A percentile compares a stretch with the other conserved stretches of the same genome.
phyloP scores from a whole-genome alignment of 2,329 filamentous ascomycete species.

The Ophiosphaerella narmari region DNA sequence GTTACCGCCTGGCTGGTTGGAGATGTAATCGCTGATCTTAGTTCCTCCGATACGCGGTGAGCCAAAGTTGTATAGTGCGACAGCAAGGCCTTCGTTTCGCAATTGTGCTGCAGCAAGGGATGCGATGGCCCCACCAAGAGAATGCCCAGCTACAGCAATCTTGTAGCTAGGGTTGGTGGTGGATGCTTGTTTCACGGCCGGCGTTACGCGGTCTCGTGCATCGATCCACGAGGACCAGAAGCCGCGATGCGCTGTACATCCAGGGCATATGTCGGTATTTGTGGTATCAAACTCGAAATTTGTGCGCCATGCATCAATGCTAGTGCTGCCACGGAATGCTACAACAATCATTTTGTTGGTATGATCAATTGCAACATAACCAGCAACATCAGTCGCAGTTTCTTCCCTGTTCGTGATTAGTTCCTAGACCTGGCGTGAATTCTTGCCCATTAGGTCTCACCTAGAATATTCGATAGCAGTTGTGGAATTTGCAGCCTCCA shows the following conservation, averaged over 20 bases:
- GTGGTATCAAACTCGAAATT: conserved; percentile 54
- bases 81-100: conserved; percentile 27
- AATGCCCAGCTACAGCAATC: conserved; percentile 68
- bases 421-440: background rate
- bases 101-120: conserved; percentile 62
- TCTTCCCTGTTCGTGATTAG: conserved; percentile 15
- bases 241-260: conserved; percentile 63
- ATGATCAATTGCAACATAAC: conserved; percentile 52
- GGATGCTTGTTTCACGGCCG: conserved; percentile 52
- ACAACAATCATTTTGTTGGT: conserved; percentile 60
- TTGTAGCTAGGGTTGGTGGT: conserved; percentile 57
- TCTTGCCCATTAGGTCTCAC: conserved; percentile 5
- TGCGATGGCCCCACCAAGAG: conserved; percentile 68
- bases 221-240: conserved; percentile 65
- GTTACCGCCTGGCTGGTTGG: conserved; percentile 57
- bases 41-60: conserved; percentile 69
- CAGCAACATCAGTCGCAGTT: conserved; percentile 49
- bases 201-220: conserved; percentile 50
- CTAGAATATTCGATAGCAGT: conserved; percentile 51
- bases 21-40: conserved; percentile 62
- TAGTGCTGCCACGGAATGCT: conserved; percentile 62
- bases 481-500: conserved; percentile 51
- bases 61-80: conserved; percentile 63
- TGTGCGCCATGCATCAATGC: conserved; percentile 65
- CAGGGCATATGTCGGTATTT: conserved; percentile 49